Conservation (phyloP, 352 stramenopile genomes). For the Pythium phragmiticola region DNA sequence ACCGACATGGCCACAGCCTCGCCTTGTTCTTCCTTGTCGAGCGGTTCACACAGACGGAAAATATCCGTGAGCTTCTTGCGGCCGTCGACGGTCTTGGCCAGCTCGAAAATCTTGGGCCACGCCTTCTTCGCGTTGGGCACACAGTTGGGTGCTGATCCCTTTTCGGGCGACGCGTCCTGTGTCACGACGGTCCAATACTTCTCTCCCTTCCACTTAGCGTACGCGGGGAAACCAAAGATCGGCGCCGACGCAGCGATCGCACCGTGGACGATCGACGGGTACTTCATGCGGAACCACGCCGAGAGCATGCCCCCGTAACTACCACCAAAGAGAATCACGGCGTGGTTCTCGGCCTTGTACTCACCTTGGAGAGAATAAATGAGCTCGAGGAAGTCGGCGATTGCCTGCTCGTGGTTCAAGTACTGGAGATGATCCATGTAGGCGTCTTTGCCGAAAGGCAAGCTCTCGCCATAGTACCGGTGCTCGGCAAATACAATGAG, state of each 20-base stretch:
- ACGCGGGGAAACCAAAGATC: slow-evolving; percentile 89
- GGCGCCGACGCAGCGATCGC: slow-evolving; percentile 94
- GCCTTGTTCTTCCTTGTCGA: slow-evolving; percentile 42
- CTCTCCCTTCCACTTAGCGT: slow-evolving; percentile 53
- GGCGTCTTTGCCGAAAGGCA: not conserved
- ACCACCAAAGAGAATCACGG: slow-evolving; percentile 95
- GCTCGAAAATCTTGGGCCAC: slow-evolving; percentile 73
- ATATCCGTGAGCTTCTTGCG: slow-evolving; percentile 51
- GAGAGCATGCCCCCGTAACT: slow-evolving; percentile 96
- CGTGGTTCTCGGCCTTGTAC: slow-evolving; percentile 61
- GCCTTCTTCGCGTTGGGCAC: slow-evolving; percentile 79
- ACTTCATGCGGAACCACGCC: slow-evolving; percentile 95
- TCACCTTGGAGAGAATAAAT: slow-evolving; percentile 71
- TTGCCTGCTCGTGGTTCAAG: not conserved
- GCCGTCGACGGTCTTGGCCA: slow-evolving; percentile 59
- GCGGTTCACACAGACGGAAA: slow-evolving; percentile 67
- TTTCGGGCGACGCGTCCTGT: slow-evolving; percentile 60
- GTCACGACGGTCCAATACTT: slow-evolving; percentile 88
- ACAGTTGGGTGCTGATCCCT: slow-evolving; percentile 74
- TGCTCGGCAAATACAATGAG: slow-evolving; percentile 75
- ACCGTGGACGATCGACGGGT: slow-evolving; percentile 89
- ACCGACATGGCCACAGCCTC: slow-evolving; percentile 73
- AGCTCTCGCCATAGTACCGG: slow-evolving; percentile 5
- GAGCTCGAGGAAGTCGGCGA: slow-evolving; percentile 2
- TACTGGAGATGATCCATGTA: slow-evolving; percentile 34